Evolutionary conservation across 2,329 filamentous ascomycete species (phyloP), one percentile per base, ranked within the genome.

Genomic region (Penicillium sp.): DNA sequence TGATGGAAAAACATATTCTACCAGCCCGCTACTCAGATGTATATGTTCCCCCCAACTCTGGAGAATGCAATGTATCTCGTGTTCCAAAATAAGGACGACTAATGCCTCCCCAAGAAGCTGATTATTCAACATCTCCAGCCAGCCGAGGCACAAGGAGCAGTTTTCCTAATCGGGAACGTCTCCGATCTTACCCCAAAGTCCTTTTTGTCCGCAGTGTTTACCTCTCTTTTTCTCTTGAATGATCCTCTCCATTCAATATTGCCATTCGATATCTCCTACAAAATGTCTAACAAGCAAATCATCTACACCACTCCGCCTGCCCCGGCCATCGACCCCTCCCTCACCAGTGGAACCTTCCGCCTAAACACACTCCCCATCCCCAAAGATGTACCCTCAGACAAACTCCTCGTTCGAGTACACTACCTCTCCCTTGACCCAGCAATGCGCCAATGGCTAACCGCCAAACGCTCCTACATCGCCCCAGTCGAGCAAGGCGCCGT

Each of bases 381-480:
- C 18, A 62, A 65, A 43, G 54, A 67, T 63, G 62, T 72, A 13
- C 68, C 70, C 9, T 57, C 69, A 76, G 85, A 85, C 60, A 75
- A 90, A 66, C 77, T 90, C 51, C 78, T 90, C 55, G 76, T 80
- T 53, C 75, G 78, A 54, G 74, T 75, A 2, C 76, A 87, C 56
- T 90, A 89, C 66, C 78, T 89, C 41, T 86, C 84, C 9, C 78
- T 90, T 36, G 88, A 90, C 71, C 87, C 88, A 1, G 86, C 87
- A n/a, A 90, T 90, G 87, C 81, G 88, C 63, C 84, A 84, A 55
- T 90, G 86, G 86, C 72, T 91, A 18, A 87, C 74, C 57, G 78
- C 77, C 46, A 73, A 75, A 35, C 76, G 82, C 29, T 83, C 86
- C 1, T 91, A 91, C 71, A 68, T 89, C 2, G 84, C 86, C 0